Evolutionary conservation across 371 early-diverging fungal genomes (phyloP).

Genomic region (Sporodiniella umbellata): DNA sequence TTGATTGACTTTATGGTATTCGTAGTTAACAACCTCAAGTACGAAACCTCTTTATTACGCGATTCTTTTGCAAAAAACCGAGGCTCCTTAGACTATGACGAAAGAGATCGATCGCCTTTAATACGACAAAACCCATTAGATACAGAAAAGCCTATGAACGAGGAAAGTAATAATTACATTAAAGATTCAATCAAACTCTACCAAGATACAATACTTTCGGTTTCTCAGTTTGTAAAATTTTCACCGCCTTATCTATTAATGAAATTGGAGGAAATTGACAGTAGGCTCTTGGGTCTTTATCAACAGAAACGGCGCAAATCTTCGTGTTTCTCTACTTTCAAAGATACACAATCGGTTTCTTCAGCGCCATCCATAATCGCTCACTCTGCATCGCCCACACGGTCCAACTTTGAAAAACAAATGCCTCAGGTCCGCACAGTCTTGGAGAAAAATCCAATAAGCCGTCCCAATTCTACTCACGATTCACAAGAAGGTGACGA

Average conservation of each 20-base stretch:
- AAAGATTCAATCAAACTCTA: constrained; percentile 44
- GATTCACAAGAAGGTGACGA: constrained; percentile 3
- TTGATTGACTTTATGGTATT: constrained; percentile 81
- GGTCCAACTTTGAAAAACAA: constrained; percentile 24
- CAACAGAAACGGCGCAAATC: constrained; percentile 17
- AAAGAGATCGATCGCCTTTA: constrained; percentile 11
- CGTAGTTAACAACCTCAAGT: constrained; percentile 79
- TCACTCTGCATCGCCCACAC: constrained; percentile 23
- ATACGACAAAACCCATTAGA: neutral
- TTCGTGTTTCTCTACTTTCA: constrained; percentile 8
- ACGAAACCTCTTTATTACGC: constrained; percentile 79
- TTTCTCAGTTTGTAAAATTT: constrained; percentile 81
- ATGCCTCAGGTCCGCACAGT: neutral
- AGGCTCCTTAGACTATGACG: constrained; percentile 15
- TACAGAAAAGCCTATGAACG: neutral
- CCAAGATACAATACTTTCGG: constrained; percentile 72
- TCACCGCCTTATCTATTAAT: constrained; percentile 81
- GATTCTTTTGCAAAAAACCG: constrained; percentile 48
- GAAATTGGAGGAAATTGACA: constrained; percentile 64
- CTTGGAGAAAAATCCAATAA: neutral
- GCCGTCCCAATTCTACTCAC: neutral
- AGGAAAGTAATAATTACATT: constrained; percentile 17
- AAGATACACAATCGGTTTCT: neutral
- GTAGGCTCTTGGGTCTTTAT: constrained; percentile 25
- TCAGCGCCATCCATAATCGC: constrained; percentile 2